Evolutionary conservation across 1,284 basidiomycete species (phyloP).

Genomic region (Leccinum solheimii): DNA sequence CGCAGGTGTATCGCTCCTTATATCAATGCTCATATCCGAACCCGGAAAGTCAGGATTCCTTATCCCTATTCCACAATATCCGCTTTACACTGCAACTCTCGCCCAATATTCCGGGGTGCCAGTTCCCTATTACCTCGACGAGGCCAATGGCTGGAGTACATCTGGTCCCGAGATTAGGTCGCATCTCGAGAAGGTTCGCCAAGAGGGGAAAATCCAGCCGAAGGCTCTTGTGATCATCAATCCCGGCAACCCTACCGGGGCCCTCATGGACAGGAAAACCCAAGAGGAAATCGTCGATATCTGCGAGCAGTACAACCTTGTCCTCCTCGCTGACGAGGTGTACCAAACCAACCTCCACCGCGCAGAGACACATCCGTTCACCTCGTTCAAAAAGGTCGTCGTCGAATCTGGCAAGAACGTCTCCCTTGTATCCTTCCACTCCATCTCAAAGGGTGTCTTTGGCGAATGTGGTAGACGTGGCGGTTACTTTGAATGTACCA

Average conservation of each 20-base stretch:
- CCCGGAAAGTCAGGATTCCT: constrained; percentile 73
- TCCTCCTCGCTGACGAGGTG: constrained; percentile 93
- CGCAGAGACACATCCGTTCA: constrained; percentile 68
- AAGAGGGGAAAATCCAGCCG: constrained; percentile 59
- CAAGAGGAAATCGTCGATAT: constrained; percentile 76
- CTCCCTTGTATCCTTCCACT: constrained; percentile 91
- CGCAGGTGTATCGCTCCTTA: constrained; percentile 86
- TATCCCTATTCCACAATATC: constrained; percentile 98
- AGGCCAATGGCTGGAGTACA: constrained; percentile 84
- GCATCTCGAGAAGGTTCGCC: constrained; percentile 67
- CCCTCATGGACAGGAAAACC: constrained; percentile 69
- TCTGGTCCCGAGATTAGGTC: constrained; percentile 68
- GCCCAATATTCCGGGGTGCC: constrained; percentile 82
- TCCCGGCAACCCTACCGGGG: constrained; percentile 94
- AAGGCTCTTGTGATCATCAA: constrained; percentile 94
- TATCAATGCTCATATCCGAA: constrained; percentile 75
- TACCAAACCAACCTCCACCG: constrained; percentile 92
- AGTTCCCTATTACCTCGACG: constrained; percentile 89
- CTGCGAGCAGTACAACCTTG: constrained; percentile 83
- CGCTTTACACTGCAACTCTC: constrained; percentile 93
- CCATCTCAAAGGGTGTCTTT: constrained; percentile 90
- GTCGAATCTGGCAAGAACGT: constrained; percentile 61
- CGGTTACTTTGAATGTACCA: constrained; percentile 90
- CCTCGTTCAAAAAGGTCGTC: constrained; percentile 89
- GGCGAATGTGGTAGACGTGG: constrained; percentile 94